Evolutionary conservation across 75 land plant genomes (phyloP).

Genomic region (Larix kaempferi): DNA sequence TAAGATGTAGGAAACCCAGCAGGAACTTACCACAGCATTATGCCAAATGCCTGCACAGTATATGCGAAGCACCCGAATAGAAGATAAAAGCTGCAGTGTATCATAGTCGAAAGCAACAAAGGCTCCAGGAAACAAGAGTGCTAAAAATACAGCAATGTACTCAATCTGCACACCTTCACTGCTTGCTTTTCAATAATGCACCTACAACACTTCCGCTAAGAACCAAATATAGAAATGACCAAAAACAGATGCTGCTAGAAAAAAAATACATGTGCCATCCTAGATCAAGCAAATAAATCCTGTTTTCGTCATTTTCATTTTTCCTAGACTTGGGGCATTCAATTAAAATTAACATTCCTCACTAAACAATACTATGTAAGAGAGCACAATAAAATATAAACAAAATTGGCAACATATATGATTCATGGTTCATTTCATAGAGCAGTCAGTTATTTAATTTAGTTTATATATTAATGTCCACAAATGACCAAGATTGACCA

Average conservation of each 20-base stretch:
- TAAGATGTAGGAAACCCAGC: neutral
- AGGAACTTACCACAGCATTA: conserved; percentile 53
- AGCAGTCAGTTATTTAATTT: too few species aligned
- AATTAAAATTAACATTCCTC: neutral
- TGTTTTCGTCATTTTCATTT: neutral
- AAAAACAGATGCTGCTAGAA: neutral
- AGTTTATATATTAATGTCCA: too few species aligned
- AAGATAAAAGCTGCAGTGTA: conserved; percentile 32
- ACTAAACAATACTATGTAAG: neutral
- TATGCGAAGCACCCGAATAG: conserved; percentile 43
- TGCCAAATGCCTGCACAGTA: conserved; percentile 92
- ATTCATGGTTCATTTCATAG: neutral
- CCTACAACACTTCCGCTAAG: conserved; percentile 29
- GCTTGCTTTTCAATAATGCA: conserved; percentile 12
- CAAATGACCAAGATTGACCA: too few species aligned
- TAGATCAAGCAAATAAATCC: neutral
- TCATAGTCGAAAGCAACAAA: conserved; percentile 70
- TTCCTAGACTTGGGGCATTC: neutral
- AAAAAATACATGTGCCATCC: neutral
- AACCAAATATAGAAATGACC: conserved; percentile 16
- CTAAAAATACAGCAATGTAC: conserved; percentile 65
- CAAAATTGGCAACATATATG: neutral
- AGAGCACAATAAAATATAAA: neutral
- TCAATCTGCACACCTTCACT: conserved; percentile 81
- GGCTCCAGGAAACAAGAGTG: conserved; percentile 75